Percentiles rank a stretch among this genome's conserved stretches.
Evolutionary conservation across 257 asterid genomes (phyloP).

Genomic region (Solanum ossicruentum): DNA sequence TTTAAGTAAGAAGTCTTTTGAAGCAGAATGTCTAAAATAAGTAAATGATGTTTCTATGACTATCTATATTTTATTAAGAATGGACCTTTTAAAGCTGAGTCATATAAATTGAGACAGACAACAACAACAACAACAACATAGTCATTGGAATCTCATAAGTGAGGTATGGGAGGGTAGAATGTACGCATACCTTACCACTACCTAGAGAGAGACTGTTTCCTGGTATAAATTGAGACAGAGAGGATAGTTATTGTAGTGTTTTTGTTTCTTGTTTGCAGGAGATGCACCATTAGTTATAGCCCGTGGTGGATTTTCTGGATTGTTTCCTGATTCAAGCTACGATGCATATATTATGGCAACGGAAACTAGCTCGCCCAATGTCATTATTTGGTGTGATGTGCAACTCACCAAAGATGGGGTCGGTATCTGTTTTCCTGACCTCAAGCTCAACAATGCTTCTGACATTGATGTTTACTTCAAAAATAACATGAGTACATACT

Average conservation of each 20-base stretch:
- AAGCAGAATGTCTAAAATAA: no score
- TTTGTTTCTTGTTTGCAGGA: slow-evolving; percentile 31
- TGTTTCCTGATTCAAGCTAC: slow-evolving; percentile 59
- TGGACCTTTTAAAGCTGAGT: no score
- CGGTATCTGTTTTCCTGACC: slow-evolving; percentile 61
- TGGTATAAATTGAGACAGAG: no score
- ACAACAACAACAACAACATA: no score
- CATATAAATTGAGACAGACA: no score
- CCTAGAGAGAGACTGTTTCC: no score
- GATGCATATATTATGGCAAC: slow-evolving; percentile 32
- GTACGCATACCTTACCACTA: no score
- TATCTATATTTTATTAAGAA: no score
- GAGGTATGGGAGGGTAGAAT: no score
- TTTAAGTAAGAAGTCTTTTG: no score
- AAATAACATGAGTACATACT: slow-evolving; percentile 17
- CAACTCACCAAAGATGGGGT: slow-evolving; percentile 75
- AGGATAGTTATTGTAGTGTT: not conserved
- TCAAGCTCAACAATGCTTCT: slow-evolving; percentile 47
- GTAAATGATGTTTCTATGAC: no score
- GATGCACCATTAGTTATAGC: slow-evolving; percentile 54
- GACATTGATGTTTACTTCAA: not conserved
- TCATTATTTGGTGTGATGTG: slow-evolving; percentile 61
- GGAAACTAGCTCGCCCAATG: slow-evolving; percentile 18
- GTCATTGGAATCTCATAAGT: no score
- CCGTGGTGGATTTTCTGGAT: slow-evolving; percentile 79